Evolutionary conservation across 257 asterid genomes (phyloP).

Genomic region (Verbena officinalis): DNA sequence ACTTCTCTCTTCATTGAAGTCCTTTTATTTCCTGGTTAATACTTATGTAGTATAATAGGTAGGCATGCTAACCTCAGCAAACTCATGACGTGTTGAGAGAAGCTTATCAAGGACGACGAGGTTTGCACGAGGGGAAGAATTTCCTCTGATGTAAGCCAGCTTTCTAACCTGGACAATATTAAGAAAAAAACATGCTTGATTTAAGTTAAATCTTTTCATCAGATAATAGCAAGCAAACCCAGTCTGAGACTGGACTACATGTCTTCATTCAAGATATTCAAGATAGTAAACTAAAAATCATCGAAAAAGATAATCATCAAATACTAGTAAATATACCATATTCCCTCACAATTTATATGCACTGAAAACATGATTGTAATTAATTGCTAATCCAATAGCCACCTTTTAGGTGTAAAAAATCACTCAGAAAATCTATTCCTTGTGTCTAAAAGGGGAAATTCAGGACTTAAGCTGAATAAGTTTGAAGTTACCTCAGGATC

Average conservation of each 20-base stretch:
- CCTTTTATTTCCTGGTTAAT: slow-evolving; percentile 11
- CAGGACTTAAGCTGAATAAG: slow-evolving; percentile 10
- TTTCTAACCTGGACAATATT: slow-evolving; percentile 72
- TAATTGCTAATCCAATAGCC: slow-evolving; percentile 21
- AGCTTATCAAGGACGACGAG: slow-evolving; percentile 83
- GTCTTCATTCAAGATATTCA: slow-evolving; percentile 11
- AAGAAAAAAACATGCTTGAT: slow-evolving; percentile 19
- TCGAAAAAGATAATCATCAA: background rate
- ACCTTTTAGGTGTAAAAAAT: slow-evolving; percentile 15
- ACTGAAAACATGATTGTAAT: slow-evolving; percentile 5
- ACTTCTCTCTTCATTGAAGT: slow-evolving; percentile 23
- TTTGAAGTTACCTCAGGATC: slow-evolving; percentile 74
- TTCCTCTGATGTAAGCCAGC: slow-evolving; percentile 76
- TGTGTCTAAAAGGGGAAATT: background rate
- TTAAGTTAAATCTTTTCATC: slow-evolving; percentile 22
- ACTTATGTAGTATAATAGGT: slow-evolving; percentile 10
- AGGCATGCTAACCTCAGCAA: slow-evolving; percentile 70
- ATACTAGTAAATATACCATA: slow-evolving; percentile 13
- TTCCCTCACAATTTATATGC: slow-evolving; percentile 23
- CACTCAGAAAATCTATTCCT: slow-evolving; percentile 6
- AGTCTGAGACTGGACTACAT: slow-evolving; percentile 5
- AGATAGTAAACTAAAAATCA: slow-evolving; percentile 16
- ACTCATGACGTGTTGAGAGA: slow-evolving; percentile 87
- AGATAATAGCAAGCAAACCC: slow-evolving; percentile 13
- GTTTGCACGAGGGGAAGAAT: slow-evolving; percentile 82